Base-by-base conservation (phyloP, 176 grass and related monocot genomes). In the Areca catechu region DNA sequence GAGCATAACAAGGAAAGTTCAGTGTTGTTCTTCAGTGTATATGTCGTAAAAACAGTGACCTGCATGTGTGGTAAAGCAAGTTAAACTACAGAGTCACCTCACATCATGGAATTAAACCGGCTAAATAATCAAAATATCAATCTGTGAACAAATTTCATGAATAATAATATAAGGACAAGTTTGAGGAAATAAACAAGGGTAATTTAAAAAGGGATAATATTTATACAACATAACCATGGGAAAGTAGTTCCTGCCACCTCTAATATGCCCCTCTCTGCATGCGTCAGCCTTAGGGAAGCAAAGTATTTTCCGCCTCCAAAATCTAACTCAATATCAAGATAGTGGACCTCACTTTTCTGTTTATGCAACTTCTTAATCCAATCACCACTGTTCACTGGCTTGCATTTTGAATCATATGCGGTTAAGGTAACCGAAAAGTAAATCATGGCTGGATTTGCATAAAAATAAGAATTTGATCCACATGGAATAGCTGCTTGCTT, bases 11-110 rank as follows among this genome's bases (percentile, higher is more conserved):
- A 80, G 43, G 66, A 21, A 61, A 62, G 57, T 20, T 93, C 83
- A 72, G 72, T 93, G 50, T 56, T 76, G 82, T 93, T 93, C 51
- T 77, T 50, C 56, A 93, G 58, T 17, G 73, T 73, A 61, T 87
- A 93, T 81, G 75, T 93, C 49, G 88, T 87, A 72, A 87, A 93
- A 53, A 93, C 48, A 65, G 62, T 79, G 60, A 83, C 80, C 88
- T 93, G 74, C 71, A 79, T 56, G 34, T 0, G 0, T 3, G 34
- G 7, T 43, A 2, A 12, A 43, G 34, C 3, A 10, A 43, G 34
- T 43, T 43, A 43, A 34, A 43, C 9, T 43, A 12, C 34, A 43
- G 34, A 43, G 34, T 43, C 2, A 43, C 9, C 34, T 12, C 34
- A 43, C 9, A 6, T 43, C 34, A 14, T 43, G 10, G 30, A 43